Percentiles rank a stretch among this genome's conserved stretches.
These are phyloP conservation scores for Durusdinium trenchii DNA, from an alignment of 73 alveolate species.

Conservation along the genomic window DNA sequence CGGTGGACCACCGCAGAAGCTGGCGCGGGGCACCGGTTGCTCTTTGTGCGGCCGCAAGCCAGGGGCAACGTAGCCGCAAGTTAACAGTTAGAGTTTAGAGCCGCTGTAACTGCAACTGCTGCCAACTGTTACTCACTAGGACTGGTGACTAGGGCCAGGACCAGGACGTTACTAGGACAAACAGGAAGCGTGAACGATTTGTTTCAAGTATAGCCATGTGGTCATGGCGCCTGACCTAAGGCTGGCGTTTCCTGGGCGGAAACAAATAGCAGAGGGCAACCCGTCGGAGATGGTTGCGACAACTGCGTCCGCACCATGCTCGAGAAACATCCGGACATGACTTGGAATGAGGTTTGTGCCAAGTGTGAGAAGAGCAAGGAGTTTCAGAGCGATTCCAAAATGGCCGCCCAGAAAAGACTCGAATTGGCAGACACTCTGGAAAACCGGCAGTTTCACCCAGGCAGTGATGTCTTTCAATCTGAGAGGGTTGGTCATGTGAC, in stretches of 20 bases:
- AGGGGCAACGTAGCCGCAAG: too few relatives aligned
- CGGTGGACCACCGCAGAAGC: too few relatives aligned
- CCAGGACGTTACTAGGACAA: too few relatives aligned
- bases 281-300: background rate
- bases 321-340: background rate
- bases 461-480: background rate
- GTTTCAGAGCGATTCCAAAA: background rate
- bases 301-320: background rate
- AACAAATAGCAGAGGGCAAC: background rate
- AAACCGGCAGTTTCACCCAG: background rate
- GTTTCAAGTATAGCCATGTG: too few relatives aligned
- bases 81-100: too few relatives aligned
- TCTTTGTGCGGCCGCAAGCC: too few relatives aligned
- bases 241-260: background rate
- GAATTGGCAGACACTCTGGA: background rate
- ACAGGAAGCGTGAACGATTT: too few relatives aligned
- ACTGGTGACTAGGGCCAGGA: too few relatives aligned
- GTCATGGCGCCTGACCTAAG: too few relatives aligned
- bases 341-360: background rate
- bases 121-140: too few relatives aligned
- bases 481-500: background rate
- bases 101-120: too few relatives aligned
- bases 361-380: background rate
- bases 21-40: too few relatives aligned
- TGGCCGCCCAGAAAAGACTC: background rate